These are phyloP conservation scores for Eucalyptus victrix DNA, from an alignment of 345 rosid genomes.

Conservation along the genomic window DNA sequence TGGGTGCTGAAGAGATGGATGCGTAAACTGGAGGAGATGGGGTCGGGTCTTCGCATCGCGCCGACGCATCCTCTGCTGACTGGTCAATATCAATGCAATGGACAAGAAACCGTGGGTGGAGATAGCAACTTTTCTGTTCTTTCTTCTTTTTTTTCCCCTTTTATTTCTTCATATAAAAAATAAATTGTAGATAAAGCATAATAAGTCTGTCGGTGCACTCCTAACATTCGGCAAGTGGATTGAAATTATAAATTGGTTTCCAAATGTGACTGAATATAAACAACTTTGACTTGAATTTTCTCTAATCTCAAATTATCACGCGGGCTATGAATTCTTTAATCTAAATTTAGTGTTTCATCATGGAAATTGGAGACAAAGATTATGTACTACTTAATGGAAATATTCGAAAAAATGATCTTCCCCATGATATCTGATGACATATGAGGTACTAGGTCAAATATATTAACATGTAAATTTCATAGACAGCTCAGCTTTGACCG, in stretches of 20 bases:
- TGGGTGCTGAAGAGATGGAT: not conserved
- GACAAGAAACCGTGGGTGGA: not conserved
- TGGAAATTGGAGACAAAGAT: not conserved
- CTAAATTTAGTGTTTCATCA: not conserved
- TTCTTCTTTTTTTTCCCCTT: not conserved
- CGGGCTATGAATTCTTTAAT: not conserved
- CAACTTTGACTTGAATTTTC: not conserved
- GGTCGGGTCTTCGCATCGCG: not conserved
- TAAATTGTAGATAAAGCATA: not conserved
- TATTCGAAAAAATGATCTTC: not conserved
- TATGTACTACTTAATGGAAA: not conserved
- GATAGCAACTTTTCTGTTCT: not conserved
- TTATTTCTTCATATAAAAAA: not conserved
- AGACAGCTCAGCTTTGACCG: not conserved
- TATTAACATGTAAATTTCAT: not conserved
- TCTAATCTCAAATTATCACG: accelerated
- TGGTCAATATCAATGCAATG: not conserved
- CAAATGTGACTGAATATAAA: not conserved
- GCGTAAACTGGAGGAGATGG: not conserved
- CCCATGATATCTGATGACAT: too few species aligned
- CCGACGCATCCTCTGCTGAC: not conserved
- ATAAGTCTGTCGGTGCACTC: not conserved
- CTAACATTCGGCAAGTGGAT: not conserved
- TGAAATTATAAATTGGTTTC: not conserved
- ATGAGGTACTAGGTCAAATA: not conserved